Percentiles rank a stretch among this genome's conserved stretches.
Evolutionary conservation across 441 rosid species (phyloP).

Genomic region (Populus tomentosa): DNA sequence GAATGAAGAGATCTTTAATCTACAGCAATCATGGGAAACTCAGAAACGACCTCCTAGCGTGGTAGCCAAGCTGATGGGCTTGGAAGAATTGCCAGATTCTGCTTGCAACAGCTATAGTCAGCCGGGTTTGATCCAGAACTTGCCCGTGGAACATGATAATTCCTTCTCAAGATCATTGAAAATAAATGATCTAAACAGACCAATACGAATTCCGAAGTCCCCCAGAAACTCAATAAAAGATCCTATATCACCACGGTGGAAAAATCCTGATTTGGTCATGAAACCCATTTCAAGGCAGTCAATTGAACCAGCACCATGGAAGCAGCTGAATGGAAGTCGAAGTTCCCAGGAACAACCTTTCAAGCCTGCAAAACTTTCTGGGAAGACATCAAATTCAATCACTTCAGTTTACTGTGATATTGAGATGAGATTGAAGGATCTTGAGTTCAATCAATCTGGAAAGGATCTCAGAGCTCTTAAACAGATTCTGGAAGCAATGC

Average conservation of each 20-base stretch:
- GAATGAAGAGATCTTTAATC: constrained; percentile 21
- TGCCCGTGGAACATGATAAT: constrained; percentile 30
- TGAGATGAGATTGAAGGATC: constrained; percentile 63
- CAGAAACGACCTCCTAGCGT: constrained; percentile 73
- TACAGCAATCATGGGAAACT: constrained; percentile 32
- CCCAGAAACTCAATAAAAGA: constrained; percentile 54
- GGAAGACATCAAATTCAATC: constrained; percentile 30
- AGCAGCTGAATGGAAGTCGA: constrained; percentile 50
- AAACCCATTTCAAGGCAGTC: constrained; percentile 68
- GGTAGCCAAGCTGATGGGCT: constrained; percentile 96
- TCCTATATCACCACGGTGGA: constrained; percentile 70
- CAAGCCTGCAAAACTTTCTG: constrained; percentile 41
- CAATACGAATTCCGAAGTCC: constrained; percentile 41
- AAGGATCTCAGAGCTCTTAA: constrained; percentile 78
- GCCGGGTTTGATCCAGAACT: constrained; percentile 30
- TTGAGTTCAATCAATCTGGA: constrained; percentile 64
- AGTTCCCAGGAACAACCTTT: constrained; percentile 40
- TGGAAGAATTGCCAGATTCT: constrained; percentile 77
- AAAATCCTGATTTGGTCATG: constrained; percentile 62
- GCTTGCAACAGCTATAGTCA: constrained; percentile 34
- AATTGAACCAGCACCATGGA: constrained; percentile 90
- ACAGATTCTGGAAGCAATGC: constrained; percentile 69
- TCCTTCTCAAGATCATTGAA: constrained; percentile 43
- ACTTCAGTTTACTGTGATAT: constrained; percentile 71
- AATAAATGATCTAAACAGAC: constrained; percentile 38